Percentiles rank a stretch among this genome's conserved stretches.
Conservation (phyloP, 768 basidiomycete species). For the Imleria badia region DNA sequence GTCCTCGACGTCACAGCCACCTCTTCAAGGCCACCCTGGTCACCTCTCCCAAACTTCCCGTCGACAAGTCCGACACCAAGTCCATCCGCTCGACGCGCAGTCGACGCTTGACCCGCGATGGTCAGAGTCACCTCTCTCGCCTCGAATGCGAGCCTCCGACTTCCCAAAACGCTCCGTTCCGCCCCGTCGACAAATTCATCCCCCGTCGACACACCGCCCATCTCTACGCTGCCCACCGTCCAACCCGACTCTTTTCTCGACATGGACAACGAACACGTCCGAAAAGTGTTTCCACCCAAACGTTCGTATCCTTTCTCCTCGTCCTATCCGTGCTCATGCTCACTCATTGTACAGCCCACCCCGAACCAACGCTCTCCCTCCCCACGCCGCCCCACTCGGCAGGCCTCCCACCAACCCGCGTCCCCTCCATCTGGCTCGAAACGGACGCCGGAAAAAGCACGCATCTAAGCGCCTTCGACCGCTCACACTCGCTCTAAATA, state of each 20-base stretch:
- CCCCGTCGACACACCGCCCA: conserved; percentile 30
- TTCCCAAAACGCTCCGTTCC: conserved; percentile 42
- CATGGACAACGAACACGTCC: conserved; percentile 34
- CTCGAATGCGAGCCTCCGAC: conserved; percentile 65
- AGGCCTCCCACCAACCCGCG: too few relatives aligned
- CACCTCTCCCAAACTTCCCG: neutral
- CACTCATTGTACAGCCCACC: conserved; percentile 3
- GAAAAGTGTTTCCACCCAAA: conserved; percentile 16
- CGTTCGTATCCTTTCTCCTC: conserved; percentile 4
- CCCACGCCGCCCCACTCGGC: conserved; percentile 24
- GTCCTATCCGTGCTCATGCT: neutral
- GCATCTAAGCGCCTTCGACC: conserved; percentile 19
- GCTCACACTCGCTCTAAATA: conserved; percentile 20
- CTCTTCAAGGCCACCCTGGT: conserved; percentile 36
- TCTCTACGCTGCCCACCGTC: conserved; percentile 18
- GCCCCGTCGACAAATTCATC: conserved; percentile 35
- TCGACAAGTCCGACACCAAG: conserved; percentile 17
- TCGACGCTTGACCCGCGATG: conserved; percentile 23
- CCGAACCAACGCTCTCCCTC: conserved; percentile 13
- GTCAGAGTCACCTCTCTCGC: conserved; percentile 40
- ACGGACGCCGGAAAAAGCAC: conserved; percentile 33
- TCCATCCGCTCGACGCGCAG: conserved; percentile 29
- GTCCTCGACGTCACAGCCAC: conserved; percentile 39
- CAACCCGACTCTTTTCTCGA: conserved; percentile 34
- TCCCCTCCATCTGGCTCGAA: too few relatives aligned